Evolutionary conservation across 2,329 filamentous ascomycete genomes (phyloP).

Genomic region (Exophiala mesophila): DNA sequence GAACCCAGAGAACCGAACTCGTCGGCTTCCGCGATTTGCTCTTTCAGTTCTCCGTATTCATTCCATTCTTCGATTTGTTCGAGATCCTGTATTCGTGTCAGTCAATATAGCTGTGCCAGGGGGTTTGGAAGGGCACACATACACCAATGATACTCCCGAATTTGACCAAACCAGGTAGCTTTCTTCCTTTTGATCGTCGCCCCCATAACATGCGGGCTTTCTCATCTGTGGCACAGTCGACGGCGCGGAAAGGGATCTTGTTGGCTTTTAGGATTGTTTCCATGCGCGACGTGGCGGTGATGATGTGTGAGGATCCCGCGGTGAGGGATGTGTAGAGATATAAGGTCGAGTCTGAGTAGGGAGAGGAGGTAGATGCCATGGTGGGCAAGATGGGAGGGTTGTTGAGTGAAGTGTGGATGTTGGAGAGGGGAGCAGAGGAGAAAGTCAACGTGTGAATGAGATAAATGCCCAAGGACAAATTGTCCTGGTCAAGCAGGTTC

Average conservation of each 20-base stretch:
- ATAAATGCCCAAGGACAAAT: no score
- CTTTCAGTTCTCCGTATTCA: conserved; percentile 90
- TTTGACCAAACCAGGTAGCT: conserved; percentile 84
- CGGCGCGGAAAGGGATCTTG: conserved; percentile 84
- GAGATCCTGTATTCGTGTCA: conserved; percentile 60
- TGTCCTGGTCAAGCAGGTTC: no score
- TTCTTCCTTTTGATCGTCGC: conserved; percentile 76
- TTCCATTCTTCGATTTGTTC: conserved; percentile 98
- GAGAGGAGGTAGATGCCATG: conserved; percentile 16
- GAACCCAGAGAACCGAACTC: conserved; percentile 27
- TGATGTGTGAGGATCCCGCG: conserved; percentile 89
- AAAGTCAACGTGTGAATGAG: no score
- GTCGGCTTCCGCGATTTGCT: conserved; percentile 59
- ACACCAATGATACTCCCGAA: conserved; percentile 80
- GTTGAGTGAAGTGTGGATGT: no score
- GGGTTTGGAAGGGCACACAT: conserved; percentile 39
- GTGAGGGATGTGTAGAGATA: conserved; percentile 97
- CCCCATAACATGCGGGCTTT: conserved; percentile 86
- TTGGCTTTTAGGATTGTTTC: conserved; percentile 96
- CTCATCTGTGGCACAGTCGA: conserved; percentile 87
- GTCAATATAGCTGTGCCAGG: not conserved
- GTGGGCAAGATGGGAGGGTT: not conserved
- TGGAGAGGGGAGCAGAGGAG: no score
- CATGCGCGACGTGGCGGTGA: conserved; percentile 90
- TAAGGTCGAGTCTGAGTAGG: conserved; percentile 59